A percentile compares a stretch with the other conserved stretches of the same genome.
Evolutionary conservation across 805 yeast species (phyloP).

Genomic region (Kregervanrija delftensis): DNA sequence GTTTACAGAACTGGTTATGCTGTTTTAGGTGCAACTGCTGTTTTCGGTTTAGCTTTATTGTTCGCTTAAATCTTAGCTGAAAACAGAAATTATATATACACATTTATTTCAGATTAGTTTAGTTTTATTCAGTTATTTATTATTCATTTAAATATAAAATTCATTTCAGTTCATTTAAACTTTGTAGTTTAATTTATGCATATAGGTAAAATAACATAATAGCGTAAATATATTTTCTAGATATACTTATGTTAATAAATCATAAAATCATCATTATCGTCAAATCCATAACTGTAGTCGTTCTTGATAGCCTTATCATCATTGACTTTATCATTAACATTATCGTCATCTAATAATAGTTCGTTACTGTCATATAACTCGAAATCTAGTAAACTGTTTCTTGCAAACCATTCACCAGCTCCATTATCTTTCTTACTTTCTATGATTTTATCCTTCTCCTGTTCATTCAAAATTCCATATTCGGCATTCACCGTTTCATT

Average conservation of each 20-base stretch:
- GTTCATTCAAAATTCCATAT: too few relatives aligned
- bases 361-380: neutral
- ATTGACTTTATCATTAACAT: neutral
- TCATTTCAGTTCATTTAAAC: neutral
- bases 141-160: neutral
- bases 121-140: neutral
- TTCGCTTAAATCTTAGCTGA: constrained; percentile 25
- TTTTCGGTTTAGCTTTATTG: constrained; percentile 52
- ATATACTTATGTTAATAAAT: constrained; percentile 14
- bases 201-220: neutral
- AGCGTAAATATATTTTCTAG: constrained; percentile 1
- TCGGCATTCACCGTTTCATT: too few relatives aligned
- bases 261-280: constrained; percentile 23
- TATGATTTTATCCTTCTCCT: too few relatives aligned
- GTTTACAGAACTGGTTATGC: constrained; percentile 89
- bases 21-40: constrained; percentile 60
- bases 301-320: constrained; percentile 1
- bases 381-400: neutral
- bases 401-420: neutral
- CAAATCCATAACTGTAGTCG: constrained; percentile 17
- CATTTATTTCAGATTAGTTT: neutral
- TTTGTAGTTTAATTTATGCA: neutral
- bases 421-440: neutral
- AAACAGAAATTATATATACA: neutral
- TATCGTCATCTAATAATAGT: neutral